Base-by-base conservation (phyloP, 768 basidiomycete genomes). In the Amanita jacksonii region DNA sequence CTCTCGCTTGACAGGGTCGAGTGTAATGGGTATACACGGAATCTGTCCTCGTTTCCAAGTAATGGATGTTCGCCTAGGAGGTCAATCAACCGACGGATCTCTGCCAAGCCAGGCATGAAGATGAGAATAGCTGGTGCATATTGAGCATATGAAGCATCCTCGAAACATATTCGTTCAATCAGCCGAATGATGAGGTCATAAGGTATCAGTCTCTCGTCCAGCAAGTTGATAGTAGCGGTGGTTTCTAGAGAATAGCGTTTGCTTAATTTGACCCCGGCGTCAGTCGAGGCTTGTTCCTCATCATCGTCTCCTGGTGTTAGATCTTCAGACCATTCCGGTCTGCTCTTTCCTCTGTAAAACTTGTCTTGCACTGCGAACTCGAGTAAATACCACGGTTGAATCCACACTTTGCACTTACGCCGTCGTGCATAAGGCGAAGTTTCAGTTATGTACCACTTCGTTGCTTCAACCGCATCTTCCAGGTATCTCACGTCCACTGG, bases 101-200 rank as follows among this genome's bases (percentile, higher is more conserved):
- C 93, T 24, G 81, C 88, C 49, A 99, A 66, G 32, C 94, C 94
- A 18, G 94, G 93, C 76, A 98, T 79, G 63, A 99, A 99, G 48
- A 99, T 68, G 30, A 99, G 68, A 35, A 89, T 72, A 2, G 94
- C 94, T 2, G 76, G 63, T 2, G 91, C 93, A 62, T 77, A 91
- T 1, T 59, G 44, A 12, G 50, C 42, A 42, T 79, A 72, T 2
- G 59, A 50, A 2, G 53, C 50, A 49, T 84, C 76, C 37, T 79
- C 74, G 52, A 87, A 83, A 58, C 92, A 96, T 6, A 96, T 69
- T 36, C 69, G 70, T 56, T 97, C 92, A 34, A 99, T 68, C 2
- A 98, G 64, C 13, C 75, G 71, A 47, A 94, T 53, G 54, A 99
- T 87, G 8, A 99, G 73, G 37, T 97, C 92, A 57, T 89, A 96